Base-by-base conservation (phyloP, 352 stramenopile genomes). In the Paralagenidium karlingii region DNA sequence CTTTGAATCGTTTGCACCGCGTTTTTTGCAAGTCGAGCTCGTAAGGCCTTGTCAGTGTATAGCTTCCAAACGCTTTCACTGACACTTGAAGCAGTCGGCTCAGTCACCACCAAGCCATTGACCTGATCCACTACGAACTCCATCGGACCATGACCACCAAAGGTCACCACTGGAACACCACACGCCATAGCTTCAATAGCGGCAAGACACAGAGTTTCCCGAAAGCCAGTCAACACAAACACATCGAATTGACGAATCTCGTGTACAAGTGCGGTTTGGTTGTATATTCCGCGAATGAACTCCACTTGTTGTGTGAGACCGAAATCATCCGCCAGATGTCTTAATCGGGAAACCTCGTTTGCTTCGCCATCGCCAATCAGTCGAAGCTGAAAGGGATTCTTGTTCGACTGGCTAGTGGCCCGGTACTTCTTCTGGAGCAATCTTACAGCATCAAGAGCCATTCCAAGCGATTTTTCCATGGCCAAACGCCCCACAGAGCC, bases 171-270 rank as follows among this genome's bases (percentile, higher is more conserved):
- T 8, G 64, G 68, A 0, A 79, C 8, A 0, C 60, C 64, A 29
- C 59, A 55, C 30, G 64, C 75, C 68, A 82, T 78, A 11, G 68
- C 68, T 44, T 82, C 68, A 0, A 82, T 45, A 8, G 60, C 45
- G 10, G 68, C 63, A 19, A 82, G 57, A 3, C 68, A 61, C 2
- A 82, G 49, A 2, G 64, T 82, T 40, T 79, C 68, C 5, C 40
- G 44, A 20, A 76, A 61, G n/a, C 61, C 48, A 29, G 60, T 41
- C 9, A 56, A 67, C 6, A 69, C 45, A 16, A 64, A 67, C 19
- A 57, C 64, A 36, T 76, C 53, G 52, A 74, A 51, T 27, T 50
- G 18, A 9, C 45, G 64, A 3, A 75, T 18, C n/a, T 63, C 19
- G 12, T 30, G 20, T 4, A 57, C 49, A 19, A 82, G 42, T 10